phyloP scores from a whole-genome alignment of 2,329 filamentous ascomycete genomes.

The Claviceps humidiphila region DNA sequence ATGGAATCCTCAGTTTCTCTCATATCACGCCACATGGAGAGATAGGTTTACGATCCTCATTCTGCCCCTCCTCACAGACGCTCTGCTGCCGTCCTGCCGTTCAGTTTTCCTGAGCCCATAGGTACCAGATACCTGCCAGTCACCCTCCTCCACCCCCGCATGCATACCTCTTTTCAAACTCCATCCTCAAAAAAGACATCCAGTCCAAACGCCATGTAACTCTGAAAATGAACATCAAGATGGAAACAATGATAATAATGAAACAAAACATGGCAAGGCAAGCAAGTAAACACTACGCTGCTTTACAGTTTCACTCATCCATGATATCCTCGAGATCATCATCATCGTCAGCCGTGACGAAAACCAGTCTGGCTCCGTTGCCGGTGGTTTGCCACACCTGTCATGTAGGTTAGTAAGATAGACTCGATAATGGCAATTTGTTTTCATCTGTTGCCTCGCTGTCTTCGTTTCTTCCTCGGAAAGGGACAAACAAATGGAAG shows the following conservation, averaged over 20 bases:
- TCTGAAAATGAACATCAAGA: background rate
- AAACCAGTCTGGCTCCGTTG: conserved; percentile 56
- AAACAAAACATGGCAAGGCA: conserved; percentile 1
- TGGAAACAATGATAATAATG: background rate
- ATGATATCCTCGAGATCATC: conserved; percentile 37
- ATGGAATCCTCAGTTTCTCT: too few species aligned
- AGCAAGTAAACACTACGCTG: conserved; percentile 2
- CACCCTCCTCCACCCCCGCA: too few species aligned
- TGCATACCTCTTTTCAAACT: too few species aligned
- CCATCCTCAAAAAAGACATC: too few species aligned
- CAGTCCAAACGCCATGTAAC: background rate
- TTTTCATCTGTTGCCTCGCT: background rate
- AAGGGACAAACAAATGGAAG: background rate
- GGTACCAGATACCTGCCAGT: too few species aligned
- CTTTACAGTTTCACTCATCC: conserved; percentile 20
- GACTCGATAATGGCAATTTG: too few species aligned
- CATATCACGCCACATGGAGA: too few species aligned
- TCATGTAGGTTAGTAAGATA: conserved; percentile 22
- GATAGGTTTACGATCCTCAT: too few species aligned
- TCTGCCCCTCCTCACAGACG: too few species aligned
- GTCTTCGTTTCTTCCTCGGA: background rate
- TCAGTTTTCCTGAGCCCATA: too few species aligned
- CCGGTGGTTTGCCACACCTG: conserved; percentile 70
- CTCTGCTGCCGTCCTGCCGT: too few species aligned
- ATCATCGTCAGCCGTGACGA: conserved; percentile 47